phyloP scores from a whole-genome alignment of 2,329 filamentous ascomycete genomes.

The Exophiala dermatitidis region DNA sequence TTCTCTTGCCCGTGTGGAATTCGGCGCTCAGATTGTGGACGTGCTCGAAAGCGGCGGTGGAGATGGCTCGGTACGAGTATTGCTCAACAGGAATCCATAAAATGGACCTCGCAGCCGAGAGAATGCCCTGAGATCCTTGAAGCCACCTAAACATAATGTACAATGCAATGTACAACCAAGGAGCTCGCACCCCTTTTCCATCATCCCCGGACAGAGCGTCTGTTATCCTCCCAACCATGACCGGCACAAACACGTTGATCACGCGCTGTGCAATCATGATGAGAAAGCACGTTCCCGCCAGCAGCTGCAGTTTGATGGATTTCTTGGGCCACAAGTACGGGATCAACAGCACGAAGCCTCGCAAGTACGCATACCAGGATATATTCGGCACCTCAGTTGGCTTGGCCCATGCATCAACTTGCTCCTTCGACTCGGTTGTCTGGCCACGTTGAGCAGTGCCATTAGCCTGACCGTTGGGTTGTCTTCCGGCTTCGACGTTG shows the following conservation, averaged over 20 bases:
- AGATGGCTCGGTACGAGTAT: slow-evolving; percentile 90
- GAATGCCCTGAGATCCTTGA: slow-evolving; percentile 79
- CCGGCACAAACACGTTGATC: slow-evolving; percentile 79
- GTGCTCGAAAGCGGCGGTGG: slow-evolving; percentile 92
- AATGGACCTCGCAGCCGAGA: slow-evolving; percentile 73
- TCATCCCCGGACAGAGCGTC: slow-evolving; percentile 58
- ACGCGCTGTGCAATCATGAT: slow-evolving; percentile 73
- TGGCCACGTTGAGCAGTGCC: slow-evolving; percentile 30
- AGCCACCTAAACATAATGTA: slow-evolving; percentile 74
- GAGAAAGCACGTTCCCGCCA: slow-evolving; percentile 74
- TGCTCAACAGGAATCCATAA: slow-evolving; percentile 97
- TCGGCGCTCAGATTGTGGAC: slow-evolving; percentile 92
- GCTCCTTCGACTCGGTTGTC: slow-evolving; percentile 28
- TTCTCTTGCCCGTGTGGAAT: slow-evolving; percentile 94
- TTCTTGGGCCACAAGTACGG: slow-evolving; percentile 95
- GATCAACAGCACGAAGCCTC: slow-evolving; percentile 88
- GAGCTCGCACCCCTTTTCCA: slow-evolving; percentile 49
- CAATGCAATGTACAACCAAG: slow-evolving; percentile 66
- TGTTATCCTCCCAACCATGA: slow-evolving; percentile 74
- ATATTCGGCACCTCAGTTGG: slow-evolving; percentile 78
- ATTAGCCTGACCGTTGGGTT: slow-evolving; percentile 45
- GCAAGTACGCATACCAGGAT: slow-evolving; percentile 93
- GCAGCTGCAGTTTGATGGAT: slow-evolving; percentile 63
- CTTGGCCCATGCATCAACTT: slow-evolving; percentile 63
- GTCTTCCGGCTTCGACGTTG: slow-evolving; percentile 33